Conservation (phyloP, 805 yeast species). For the Candida caryicola region DNA sequence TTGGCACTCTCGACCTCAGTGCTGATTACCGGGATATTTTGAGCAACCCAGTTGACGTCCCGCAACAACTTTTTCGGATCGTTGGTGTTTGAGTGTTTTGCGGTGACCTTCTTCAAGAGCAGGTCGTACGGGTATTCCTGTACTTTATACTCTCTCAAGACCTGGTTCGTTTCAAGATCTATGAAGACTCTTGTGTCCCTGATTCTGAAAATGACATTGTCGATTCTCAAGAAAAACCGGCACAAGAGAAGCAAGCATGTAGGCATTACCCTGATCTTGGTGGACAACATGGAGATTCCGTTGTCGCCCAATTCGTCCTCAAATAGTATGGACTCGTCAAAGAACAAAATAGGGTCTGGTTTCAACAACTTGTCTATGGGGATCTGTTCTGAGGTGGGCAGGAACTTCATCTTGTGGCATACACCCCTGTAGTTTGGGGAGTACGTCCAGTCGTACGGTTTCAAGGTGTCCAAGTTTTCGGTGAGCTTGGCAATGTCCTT, state of each 20-base stretch:
- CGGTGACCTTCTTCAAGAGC: constrained; percentile 23
- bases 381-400: constrained; percentile 32
- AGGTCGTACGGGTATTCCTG: constrained; percentile 43
- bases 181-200: constrained; percentile 82
- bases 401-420: constrained; percentile 19
- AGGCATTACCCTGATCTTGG: constrained; percentile 87
- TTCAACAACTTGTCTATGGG: constrained; percentile 69
- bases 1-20: constrained; percentile 17
- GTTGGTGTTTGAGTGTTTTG: constrained; percentile 16
- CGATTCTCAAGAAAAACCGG: constrained; percentile 83
- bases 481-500: constrained; percentile 37
- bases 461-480: constrained; percentile 54
- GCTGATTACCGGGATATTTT: constrained; percentile 52
- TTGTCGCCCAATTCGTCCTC: constrained; percentile 98
- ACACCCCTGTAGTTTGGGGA: constrained; percentile 77
- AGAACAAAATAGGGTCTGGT: constrained; percentile 85
- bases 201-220: constrained; percentile 79
- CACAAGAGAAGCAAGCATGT: constrained; percentile 69
- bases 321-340: constrained; percentile 81
- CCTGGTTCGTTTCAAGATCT: constrained; percentile 61
- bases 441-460: constrained; percentile 97
- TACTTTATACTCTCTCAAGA: constrained; percentile 75
- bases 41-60: constrained; percentile 70
- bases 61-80: constrained; percentile 54
- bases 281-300: constrained; percentile 76